These are phyloP conservation scores for Thecaphora thlaspeos DNA, from an alignment of 1,284 basidiomycete species.

Conservation along the genomic window DNA sequence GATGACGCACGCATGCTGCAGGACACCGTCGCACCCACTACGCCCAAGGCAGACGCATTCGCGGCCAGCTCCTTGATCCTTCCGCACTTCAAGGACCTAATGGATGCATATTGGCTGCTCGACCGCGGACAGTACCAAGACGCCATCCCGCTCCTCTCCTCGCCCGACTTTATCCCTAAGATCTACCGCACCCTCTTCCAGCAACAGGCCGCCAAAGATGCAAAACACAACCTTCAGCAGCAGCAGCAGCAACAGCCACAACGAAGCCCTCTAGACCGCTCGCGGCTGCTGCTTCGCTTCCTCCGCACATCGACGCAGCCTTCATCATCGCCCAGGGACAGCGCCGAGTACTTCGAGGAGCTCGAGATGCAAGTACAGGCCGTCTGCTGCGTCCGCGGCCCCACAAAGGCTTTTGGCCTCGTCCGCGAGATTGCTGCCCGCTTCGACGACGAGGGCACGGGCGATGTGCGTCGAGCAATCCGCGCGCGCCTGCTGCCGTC, in stretches of 20 bases:
- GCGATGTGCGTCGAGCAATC: conserved; percentile 2
- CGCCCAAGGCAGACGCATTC: conserved; percentile 17
- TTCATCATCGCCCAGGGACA: conserved; percentile 18
- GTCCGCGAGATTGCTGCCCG: conserved; percentile 19
- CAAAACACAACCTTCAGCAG: too few relatives aligned
- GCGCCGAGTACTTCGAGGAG: conserved; percentile 21
- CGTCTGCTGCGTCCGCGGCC: conserved; percentile 27
- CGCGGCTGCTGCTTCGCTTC: conserved; percentile 27
- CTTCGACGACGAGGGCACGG: conserved; percentile 22
- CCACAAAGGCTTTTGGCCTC: conserved; percentile 16
- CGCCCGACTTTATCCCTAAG: conserved; percentile 38
- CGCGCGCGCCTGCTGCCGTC: conserved; percentile 28
- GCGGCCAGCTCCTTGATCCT: conserved; percentile 30
- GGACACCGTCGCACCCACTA: not conserved
- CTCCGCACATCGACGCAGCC: conserved; percentile 26
- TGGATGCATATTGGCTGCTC: conserved; percentile 42
- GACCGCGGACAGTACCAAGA: conserved; percentile 31
- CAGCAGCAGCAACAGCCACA: not conserved
- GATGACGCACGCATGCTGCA: too few relatives aligned
- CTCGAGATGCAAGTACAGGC: conserved; percentile 32
- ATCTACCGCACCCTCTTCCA: conserved; percentile 26
- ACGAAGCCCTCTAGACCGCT: not conserved
- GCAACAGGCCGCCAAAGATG: conserved; percentile 1
- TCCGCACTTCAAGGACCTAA: conserved; percentile 30
- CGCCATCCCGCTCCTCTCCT: conserved; percentile 21